These are phyloP conservation scores for Suhomyces faveliae DNA, from an alignment of 805 yeast genomes.

Conservation along the genomic window DNA sequence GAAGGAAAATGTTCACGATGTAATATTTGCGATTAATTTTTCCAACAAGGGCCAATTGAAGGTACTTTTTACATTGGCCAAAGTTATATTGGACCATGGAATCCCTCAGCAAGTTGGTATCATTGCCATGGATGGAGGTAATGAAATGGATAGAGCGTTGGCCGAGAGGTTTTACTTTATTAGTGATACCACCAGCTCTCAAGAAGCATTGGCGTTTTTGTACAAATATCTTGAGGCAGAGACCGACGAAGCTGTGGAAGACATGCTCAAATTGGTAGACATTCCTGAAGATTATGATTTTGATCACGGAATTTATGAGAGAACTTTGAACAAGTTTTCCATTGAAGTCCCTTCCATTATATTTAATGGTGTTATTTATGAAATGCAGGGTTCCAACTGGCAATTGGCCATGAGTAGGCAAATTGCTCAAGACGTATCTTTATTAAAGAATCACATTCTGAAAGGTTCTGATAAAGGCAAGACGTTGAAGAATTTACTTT, in stretches of 20 bases:
- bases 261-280: slow-evolving; percentile 18
- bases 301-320: slow-evolving; percentile 17
- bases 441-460: slow-evolving; percentile 27
- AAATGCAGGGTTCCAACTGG: slow-evolving; percentile 52
- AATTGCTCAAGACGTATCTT: slow-evolving; percentile 50
- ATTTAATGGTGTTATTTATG: slow-evolving; percentile 69
- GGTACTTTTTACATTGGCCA: slow-evolving; percentile 49
- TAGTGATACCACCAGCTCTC: slow-evolving; percentile 25
- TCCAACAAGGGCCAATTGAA: slow-evolving; percentile 50
- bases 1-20: slow-evolving; percentile 71
- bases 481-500: slow-evolving; percentile 40
- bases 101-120: slow-evolving; percentile 82
- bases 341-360: slow-evolving; percentile 53
- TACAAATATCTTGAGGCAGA: slow-evolving; percentile 34
- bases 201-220: slow-evolving; percentile 40
- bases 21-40: slow-evolving; percentile 67
- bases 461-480: slow-evolving; percentile 22
- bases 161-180: slow-evolving; percentile 36
- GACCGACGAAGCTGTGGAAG: slow-evolving; percentile 22
- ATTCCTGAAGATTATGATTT: slow-evolving; percentile 18
- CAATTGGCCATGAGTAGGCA: slow-evolving; percentile 53
- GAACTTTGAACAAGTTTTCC: slow-evolving; percentile 29
- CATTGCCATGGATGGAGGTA: slow-evolving; percentile 54
- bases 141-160: slow-evolving; percentile 24
- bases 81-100: slow-evolving; percentile 50